Conservation (phyloP, 208 protist species). For the Porcisia deanei region DNA sequence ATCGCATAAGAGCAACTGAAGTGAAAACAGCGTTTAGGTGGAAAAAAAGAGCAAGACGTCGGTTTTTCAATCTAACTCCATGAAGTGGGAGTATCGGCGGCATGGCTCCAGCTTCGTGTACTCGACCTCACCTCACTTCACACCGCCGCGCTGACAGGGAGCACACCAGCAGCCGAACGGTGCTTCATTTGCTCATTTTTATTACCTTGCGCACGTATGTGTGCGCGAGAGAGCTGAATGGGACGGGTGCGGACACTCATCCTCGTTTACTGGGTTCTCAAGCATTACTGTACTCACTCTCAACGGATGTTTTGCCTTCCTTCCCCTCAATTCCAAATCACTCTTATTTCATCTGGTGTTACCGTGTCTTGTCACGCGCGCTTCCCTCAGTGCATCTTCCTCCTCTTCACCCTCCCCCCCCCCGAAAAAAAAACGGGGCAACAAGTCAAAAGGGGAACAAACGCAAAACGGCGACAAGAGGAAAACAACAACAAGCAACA, state of each 20-base stretch:
- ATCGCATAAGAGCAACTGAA: neutral
- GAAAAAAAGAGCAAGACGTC: neutral
- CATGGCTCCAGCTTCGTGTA: neutral
- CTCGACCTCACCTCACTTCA: neutral
- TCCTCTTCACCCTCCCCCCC: neutral
- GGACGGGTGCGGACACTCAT: neutral
- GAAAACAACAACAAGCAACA: neutral
- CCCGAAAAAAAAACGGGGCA: neutral
- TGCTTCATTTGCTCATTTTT: neutral
- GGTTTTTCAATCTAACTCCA: neutral
- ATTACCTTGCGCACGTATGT: neutral
- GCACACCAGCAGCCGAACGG: neutral
- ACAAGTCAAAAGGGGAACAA: neutral
- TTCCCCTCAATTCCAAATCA: neutral
- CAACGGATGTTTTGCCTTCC: neutral
- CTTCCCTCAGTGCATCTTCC: neutral
- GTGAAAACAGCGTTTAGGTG: neutral
- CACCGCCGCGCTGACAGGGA: neutral
- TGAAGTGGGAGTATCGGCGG: neutral
- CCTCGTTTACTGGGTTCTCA: neutral
- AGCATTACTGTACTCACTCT: neutral
- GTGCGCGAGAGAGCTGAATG: too few species aligned
- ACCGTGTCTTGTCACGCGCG: neutral
- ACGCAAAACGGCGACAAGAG: neutral
- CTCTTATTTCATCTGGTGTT: neutral